Evolutionary conservation across 441 rosid genomes (phyloP), one percentile per base, ranked within the genome.

Genomic region (Syzygium syzygioides): DNA sequence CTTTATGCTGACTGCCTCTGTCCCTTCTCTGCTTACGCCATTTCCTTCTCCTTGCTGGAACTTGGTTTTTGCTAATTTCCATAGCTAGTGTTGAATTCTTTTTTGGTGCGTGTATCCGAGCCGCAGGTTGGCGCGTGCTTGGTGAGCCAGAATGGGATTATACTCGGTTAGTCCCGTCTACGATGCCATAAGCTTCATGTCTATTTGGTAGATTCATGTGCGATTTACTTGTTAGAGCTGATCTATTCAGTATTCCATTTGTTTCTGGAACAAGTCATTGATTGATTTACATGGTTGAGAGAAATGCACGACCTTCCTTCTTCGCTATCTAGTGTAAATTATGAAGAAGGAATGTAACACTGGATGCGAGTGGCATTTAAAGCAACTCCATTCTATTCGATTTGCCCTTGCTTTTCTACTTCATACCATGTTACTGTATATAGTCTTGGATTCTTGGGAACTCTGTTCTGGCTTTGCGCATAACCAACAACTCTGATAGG

Each of bases 121-220:
- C 18, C 59, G 87, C 86, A 96, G 99, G 99, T 97, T n/a, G 99
- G 99, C 54, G 99, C 99, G 17, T 97, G 99, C 92, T 93, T 96
- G 94, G 99, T 97, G 90, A 96, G 96, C 93, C 94, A 94, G 93
- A 91, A 94, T 89, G 99, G 96, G 88, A 90, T 98, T 85, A 96
- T 98, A 91, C 97, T 98, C 87, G 99, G 99, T 98, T 89, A 90
- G 92, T 37, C 88, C 88, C 34, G 14, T 62, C 86, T 66, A 8
- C 52, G 1, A 23, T 41, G 83, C 83, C 28, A 6, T 76, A 13
- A 76, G 18, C n/a, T 23, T 41, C 25, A 25, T 76, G 52, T 76
- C 83, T 76, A 1, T 23, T 76, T 1, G 52, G n/a, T 41, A 25
- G 83, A 41, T 23, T 76, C 83, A 41, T 4, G 52, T 7, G 52